A percentile compares a stretch with the other conserved stretches of the same genome.
Evolutionary conservation across 164 flowering plant genomes (phyloP).

Genomic region (Sextonia rubra): DNA sequence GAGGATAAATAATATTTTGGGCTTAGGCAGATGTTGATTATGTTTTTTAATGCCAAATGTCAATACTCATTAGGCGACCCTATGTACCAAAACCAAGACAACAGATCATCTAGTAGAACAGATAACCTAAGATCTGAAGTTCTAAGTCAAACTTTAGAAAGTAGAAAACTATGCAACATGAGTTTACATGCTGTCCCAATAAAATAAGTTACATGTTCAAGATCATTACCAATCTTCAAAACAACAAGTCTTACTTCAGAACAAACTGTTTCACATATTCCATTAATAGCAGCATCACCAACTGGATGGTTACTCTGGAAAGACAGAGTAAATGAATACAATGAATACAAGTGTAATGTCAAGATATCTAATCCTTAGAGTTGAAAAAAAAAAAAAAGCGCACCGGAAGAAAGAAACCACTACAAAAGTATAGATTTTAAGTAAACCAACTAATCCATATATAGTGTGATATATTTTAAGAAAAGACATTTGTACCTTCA

Average conservation of each 20-base stretch:
- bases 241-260: conserved; percentile 67
- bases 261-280: conserved; percentile 56
- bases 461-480: neutral
- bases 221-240: conserved; percentile 55
- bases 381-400: neutral
- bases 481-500: conserved; percentile 27
- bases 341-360: conserved; percentile 4
- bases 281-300: conserved; percentile 20
- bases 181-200: neutral
- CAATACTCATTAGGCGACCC: too few relatives aligned
- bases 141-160: too few relatives aligned
- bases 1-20: too few relatives aligned
- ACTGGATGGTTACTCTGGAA: conserved; percentile 27
- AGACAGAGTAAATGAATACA: conserved; percentile 22
- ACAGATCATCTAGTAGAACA: too few relatives aligned
- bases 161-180: neutral
- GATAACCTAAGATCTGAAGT: neutral
- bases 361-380: neutral
- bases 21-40: too few relatives aligned
- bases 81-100: too few relatives aligned
- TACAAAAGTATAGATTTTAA: neutral
- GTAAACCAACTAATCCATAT: neutral
- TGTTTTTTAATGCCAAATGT: too few relatives aligned
- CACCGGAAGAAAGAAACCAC: neutral
- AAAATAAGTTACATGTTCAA: conserved; percentile 39